Conservation (phyloP, 2,329 filamentous ascomycete species). For the Colletotrichum lentis region DNA sequence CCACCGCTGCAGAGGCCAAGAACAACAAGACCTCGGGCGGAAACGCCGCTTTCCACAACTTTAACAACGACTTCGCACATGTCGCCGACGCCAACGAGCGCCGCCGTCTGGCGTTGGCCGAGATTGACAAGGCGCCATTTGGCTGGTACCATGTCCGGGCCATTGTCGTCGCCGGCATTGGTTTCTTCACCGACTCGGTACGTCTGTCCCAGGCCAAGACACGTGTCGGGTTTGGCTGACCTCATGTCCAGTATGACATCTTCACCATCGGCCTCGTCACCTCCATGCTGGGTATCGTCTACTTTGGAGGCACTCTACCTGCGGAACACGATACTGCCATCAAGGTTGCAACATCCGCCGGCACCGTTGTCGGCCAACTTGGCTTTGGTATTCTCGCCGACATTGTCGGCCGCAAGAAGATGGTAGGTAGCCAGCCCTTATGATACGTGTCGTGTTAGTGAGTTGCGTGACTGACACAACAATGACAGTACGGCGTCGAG, state of each 20-base stretch:
- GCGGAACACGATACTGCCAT: slow-evolving; percentile 78
- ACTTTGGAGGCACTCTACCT: slow-evolving; percentile 72
- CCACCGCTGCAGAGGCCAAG: slow-evolving; percentile 26
- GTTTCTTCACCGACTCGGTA: slow-evolving; percentile 84
- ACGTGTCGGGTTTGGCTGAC: not conserved
- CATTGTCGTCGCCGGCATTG: slow-evolving; percentile 80
- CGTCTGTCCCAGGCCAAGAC: slow-evolving; percentile 9
- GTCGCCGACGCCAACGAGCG: slow-evolving; percentile 79
- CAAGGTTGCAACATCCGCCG: slow-evolving; percentile 84
- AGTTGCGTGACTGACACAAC: slow-evolving; percentile 56
- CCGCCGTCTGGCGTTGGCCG: slow-evolving; percentile 78
- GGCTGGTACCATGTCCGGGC: slow-evolving; percentile 86
- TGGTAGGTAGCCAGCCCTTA: slow-evolving; percentile 45
- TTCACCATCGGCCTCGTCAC: slow-evolving; percentile 79
- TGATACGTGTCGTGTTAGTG: no score
- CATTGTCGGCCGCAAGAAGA: slow-evolving; percentile 75
- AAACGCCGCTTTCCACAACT: slow-evolving; percentile 78
- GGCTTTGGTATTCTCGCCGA: slow-evolving; percentile 83
- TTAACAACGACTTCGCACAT: slow-evolving; percentile 74
- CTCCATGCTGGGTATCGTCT: slow-evolving; percentile 81
- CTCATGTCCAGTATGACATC: slow-evolving; percentile 68
- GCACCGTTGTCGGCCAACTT: slow-evolving; percentile 84
- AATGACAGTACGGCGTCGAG: slow-evolving; percentile 76
- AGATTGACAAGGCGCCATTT: slow-evolving; percentile 83
- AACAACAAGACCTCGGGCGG: slow-evolving; percentile 65